Evolutionary conservation across 768 basidiomycete genomes (phyloP).

Genomic region (Kwoniella mangroviensis): DNA sequence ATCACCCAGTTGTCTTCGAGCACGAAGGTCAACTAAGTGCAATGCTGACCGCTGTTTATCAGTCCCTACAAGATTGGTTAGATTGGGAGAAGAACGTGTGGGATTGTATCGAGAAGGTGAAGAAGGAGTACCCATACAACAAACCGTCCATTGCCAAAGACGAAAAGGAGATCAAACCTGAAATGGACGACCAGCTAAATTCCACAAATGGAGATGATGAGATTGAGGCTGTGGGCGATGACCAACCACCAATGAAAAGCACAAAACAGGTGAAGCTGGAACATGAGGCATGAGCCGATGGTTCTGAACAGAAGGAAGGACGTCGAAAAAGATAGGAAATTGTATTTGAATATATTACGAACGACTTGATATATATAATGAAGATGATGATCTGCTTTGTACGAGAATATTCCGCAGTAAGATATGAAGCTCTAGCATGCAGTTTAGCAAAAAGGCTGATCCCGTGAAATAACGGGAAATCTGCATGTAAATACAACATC

Average conservation of each 20-base stretch:
- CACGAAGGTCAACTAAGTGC: no score
- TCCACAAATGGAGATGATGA: background rate
- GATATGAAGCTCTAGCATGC: no score
- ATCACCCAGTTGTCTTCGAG: no score
- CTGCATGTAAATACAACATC: background rate
- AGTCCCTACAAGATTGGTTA: slow-evolving; percentile 37
- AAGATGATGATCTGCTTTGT: no score
- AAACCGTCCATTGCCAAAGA: background rate
- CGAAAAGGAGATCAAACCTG: background rate
- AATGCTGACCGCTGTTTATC: background rate
- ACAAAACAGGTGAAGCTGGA: background rate
- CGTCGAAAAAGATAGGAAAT: background rate
- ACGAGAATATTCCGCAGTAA: no score
- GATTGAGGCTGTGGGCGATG: background rate
- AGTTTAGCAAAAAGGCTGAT: no score
- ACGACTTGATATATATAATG: background rate
- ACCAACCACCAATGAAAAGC: background rate
- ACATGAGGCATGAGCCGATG: background rate
- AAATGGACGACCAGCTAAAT: background rate
- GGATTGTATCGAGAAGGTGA: slow-evolving; percentile 26
- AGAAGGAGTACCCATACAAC: slow-evolving; percentile 21
- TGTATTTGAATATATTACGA: background rate
- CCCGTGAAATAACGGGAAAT: background rate
- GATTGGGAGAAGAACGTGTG: slow-evolving; percentile 39
- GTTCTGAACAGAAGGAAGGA: background rate